A percentile compares a stretch with the other conserved stretches of the same genome.
Conservation (phyloP, 1,139 yeast genomes). For the Sugiyamaella pinicola region DNA sequence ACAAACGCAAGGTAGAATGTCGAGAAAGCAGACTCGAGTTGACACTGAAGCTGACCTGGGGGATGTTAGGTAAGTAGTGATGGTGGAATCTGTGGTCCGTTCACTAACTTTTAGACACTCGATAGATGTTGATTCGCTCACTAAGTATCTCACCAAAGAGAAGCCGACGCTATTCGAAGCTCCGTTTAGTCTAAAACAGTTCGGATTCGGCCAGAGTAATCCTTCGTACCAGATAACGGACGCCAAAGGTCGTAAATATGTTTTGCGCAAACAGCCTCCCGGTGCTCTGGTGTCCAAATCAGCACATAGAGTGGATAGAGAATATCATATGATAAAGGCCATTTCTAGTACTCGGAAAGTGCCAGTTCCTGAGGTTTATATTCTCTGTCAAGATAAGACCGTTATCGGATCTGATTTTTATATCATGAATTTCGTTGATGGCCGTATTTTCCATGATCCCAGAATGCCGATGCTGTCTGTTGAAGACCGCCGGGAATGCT, state of each 20-base stretch:
- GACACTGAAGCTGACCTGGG: conserved; percentile 44
- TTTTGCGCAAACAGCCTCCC: conserved; percentile 63
- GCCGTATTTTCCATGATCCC: conserved; percentile 62
- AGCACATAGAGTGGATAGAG: conserved; percentile 70
- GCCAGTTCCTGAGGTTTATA: conserved; percentile 68
- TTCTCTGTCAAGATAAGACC: conserved; percentile 60
- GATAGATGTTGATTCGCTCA: conserved; percentile 45
- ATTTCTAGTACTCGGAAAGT: conserved; percentile 42
- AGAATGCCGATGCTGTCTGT: conserved; percentile 47
- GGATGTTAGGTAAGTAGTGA: conserved; percentile 36
- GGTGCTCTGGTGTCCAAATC: conserved; percentile 58
- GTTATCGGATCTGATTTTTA: conserved; percentile 76
- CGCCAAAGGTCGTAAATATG: conserved; percentile 48
- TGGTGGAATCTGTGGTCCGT: too few species aligned
- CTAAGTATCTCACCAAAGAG: conserved; percentile 33
- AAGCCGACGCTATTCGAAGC: conserved; percentile 29
- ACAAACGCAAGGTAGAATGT: conserved; percentile 8
- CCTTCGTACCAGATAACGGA: conserved; percentile 62
- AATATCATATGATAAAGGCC: conserved; percentile 57
- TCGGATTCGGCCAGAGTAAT: conserved; percentile 67
- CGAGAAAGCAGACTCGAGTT: conserved; percentile 27
- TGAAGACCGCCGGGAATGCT: conserved; percentile 40
- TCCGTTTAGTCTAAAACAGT: conserved; percentile 49
- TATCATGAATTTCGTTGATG: conserved; percentile 61
- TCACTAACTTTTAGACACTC: conserved; percentile 34